phyloP scores from a whole-genome alignment of 176 grass and related monocot genomes.

The Carex littledalei region DNA sequence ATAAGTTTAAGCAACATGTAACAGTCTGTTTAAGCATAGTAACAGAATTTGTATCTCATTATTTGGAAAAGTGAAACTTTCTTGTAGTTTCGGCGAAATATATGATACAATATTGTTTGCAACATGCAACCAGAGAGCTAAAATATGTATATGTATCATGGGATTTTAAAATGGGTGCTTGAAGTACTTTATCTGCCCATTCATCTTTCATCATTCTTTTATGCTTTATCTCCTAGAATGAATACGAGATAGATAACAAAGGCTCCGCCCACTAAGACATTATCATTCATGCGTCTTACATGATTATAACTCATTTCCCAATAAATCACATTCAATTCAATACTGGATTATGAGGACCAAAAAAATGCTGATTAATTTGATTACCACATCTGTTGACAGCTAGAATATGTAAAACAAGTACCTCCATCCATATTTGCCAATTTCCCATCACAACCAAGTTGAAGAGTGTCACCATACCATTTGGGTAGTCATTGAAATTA shows the following conservation, averaged over 20 bases:
- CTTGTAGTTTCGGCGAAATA: neutral
- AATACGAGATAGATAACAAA: neutral
- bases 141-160: neutral
- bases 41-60: neutral
- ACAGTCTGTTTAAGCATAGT: neutral
- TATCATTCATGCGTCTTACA: neutral
- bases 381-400: neutral
- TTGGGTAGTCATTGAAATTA: conserved; percentile 98
- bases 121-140: neutral
- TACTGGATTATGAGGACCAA: neutral
- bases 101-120: neutral
- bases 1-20: neutral
- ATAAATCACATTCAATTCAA: neutral
- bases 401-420: conserved; percentile 27
- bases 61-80: neutral
- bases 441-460: conserved; percentile 95
- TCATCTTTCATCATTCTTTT: neutral
- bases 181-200: neutral
- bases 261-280: neutral
- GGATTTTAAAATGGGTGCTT: conserved; percentile 3
- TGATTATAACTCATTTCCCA: neutral
- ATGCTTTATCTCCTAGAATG: neutral
- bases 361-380: neutral
- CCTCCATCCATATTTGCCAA: conserved; percentile 98
- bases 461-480: conserved; percentile 96